phyloP scores from a whole-genome alignment of 352 stramenopile species.

The Elongisporangium undulatum region DNA sequence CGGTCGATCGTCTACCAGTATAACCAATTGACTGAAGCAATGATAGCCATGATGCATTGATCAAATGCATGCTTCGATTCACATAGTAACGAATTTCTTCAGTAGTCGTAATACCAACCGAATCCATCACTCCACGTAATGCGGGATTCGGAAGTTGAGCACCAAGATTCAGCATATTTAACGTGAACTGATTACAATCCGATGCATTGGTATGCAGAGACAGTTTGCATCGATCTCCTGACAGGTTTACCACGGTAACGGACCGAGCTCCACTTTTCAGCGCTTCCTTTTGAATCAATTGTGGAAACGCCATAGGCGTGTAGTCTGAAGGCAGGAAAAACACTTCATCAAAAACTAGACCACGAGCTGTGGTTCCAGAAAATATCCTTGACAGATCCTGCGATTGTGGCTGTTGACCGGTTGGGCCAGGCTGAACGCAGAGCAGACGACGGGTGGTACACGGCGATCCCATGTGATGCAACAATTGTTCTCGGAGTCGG shows the following conservation, averaged over 20 bases:
- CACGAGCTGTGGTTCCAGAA: not conserved
- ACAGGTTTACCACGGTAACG: not conserved
- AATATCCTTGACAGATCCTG: not conserved
- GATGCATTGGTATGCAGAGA: not conserved
- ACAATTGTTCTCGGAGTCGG: constrained; percentile 18
- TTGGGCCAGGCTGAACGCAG: constrained; percentile 11
- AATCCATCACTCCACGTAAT: not conserved
- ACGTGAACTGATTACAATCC: not conserved
- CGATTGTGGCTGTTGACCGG: not conserved
- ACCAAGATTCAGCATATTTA: not conserved
- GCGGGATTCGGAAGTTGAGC: not conserved
- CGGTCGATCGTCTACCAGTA: not conserved
- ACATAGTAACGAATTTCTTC: not conserved
- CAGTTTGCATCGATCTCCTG: not conserved
- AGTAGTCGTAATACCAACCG: not conserved
- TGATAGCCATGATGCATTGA: not conserved
- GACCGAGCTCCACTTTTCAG: not conserved
- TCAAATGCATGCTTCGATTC: not conserved
- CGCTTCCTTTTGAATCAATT: not conserved
- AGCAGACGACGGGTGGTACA: constrained; percentile 19
- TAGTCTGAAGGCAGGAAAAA: not conserved
- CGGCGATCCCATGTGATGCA: constrained; percentile 19
- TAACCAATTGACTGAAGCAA: not conserved
- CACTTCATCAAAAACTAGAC: not conserved
- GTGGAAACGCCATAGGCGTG: not conserved